Percentiles rank a stretch among this genome's conserved stretches.
Evolutionary conservation across 2,329 filamentous ascomycete species (phyloP).

Genomic region (Diaporthe citrichinensis): DNA sequence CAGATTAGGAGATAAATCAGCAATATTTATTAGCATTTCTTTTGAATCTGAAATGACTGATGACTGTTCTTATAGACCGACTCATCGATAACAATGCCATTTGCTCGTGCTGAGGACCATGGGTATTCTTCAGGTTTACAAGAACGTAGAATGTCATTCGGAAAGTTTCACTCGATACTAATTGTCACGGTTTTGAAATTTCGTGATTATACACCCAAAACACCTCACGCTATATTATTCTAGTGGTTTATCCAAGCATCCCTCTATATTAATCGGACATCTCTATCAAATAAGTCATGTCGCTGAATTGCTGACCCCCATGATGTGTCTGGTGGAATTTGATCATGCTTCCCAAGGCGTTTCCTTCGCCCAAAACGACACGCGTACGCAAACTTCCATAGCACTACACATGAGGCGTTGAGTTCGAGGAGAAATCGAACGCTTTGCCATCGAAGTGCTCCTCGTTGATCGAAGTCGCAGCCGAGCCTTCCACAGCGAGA

Average conservation of each 20-base stretch:
- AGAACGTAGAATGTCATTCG: not conserved
- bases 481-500: not conserved
- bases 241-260: not conserved
- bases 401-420: not conserved
- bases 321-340: not conserved
- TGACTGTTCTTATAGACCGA: not conserved
- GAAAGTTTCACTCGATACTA: too few species aligned
- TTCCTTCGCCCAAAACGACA: not conserved
- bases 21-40: not conserved
- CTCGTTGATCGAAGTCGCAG: not conserved
- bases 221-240: not conserved
- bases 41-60: not conserved
- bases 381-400: not conserved
- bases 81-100: not conserved
- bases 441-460: constrained; percentile 20
- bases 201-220: not conserved
- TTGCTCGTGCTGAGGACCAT: not conserved
- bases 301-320: too few species aligned
- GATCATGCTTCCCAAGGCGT: not conserved
- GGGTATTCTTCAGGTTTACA: not conserved
- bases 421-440: not conserved
- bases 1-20: not conserved
- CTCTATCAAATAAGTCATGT: not conserved
- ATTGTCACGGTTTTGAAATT: too few species aligned
- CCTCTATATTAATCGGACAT: not conserved